Evolutionary conservation across 2,329 filamentous ascomycete species (phyloP).

Genomic region (Monosporascus sp.): DNA sequence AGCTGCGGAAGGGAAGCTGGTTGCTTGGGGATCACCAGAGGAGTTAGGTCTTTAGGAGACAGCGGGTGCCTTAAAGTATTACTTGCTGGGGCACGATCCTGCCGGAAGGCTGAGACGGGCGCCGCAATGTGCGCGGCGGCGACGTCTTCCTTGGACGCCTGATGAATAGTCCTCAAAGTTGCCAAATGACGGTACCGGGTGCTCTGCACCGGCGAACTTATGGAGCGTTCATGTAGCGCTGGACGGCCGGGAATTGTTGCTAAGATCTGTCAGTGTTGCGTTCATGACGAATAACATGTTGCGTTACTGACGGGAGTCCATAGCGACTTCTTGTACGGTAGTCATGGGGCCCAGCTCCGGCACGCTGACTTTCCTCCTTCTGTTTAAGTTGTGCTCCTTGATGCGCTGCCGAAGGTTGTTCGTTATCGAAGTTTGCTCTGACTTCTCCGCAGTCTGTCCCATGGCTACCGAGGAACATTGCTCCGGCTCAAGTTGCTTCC

Average conservation of each 20-base stretch:
- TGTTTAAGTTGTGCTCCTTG: conserved; percentile 51
- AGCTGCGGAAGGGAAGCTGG: conserved; percentile 25
- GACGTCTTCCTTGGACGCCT: conserved; percentile 24
- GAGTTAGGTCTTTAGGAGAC: conserved; percentile 49
- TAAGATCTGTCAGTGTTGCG: conserved; percentile 27
- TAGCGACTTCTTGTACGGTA: conserved; percentile 59
- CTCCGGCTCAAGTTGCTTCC: conserved; percentile 45
- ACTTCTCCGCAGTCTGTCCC: conserved; percentile 32
- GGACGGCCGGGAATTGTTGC: conserved; percentile 64
- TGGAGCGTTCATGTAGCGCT: conserved; percentile 58
- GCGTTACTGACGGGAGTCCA: conserved; percentile 61
- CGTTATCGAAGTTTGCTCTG: conserved; percentile 33
- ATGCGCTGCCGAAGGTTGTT: conserved; percentile 45
- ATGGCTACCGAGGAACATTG: conserved; percentile 39
- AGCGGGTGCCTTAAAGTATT: conserved; percentile 30
- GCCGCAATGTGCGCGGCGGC: conserved; percentile 21
- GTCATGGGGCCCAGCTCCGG: conserved; percentile 63
- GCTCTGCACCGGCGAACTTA: conserved; percentile 51
- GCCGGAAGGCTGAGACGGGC: background rate
- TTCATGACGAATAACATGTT: background rate
- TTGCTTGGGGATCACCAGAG: conserved; percentile 49
- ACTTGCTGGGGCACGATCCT: background rate
- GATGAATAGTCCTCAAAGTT: conserved; percentile 13
- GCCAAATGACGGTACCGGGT: conserved; percentile 40
- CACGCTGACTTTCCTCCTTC: conserved; percentile 59